phyloP scores from a whole-genome alignment of 179 eudicot genomes.

The Beta macrorhiza region DNA sequence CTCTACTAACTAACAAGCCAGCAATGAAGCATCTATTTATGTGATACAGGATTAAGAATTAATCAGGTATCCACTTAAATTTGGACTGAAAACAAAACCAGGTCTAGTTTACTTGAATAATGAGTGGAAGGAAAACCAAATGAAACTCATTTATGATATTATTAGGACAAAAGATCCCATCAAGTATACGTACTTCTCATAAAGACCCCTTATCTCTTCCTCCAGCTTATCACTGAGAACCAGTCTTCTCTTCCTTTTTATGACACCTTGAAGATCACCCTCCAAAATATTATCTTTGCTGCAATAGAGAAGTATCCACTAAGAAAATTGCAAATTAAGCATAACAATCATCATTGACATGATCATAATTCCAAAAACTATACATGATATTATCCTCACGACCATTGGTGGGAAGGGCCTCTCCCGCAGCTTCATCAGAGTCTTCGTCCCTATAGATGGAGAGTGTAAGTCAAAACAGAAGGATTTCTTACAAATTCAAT shows the following conservation, averaged over 20 bases:
- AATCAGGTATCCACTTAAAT: not conserved
- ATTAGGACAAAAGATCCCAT: slow-evolving; percentile 10
- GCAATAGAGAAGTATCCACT: slow-evolving; percentile 30
- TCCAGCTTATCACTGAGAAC: slow-evolving; percentile 56
- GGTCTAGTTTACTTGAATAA: slow-evolving; percentile 13
- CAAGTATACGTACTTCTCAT: slow-evolving; percentile 58
- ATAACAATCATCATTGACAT: not conserved
- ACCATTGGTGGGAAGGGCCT: slow-evolving; percentile 23
- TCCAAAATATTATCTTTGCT: slow-evolving; percentile 44
- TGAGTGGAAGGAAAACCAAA: slow-evolving; percentile 4
- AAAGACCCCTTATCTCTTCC: slow-evolving; percentile 52
- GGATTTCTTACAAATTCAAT: slow-evolving; percentile 9
- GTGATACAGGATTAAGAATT: slow-evolving; percentile 1
- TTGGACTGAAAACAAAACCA: slow-evolving; percentile 4
- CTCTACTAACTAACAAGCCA: not conserved
- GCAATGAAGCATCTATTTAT: not conserved
- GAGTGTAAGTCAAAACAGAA: slow-evolving; percentile 6
- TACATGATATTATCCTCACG: slow-evolving; percentile 39
- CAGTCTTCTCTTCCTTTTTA: slow-evolving; percentile 54
- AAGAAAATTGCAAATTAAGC: slow-evolving; percentile 10
- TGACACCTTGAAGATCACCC: slow-evolving; percentile 33
- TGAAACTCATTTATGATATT: slow-evolving; percentile 7
- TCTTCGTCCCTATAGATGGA: slow-evolving; percentile 46
- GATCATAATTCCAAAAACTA: slow-evolving; percentile 17
- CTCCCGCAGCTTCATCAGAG: slow-evolving; percentile 31